Evolutionary conservation across 306 rosid species (phyloP), one percentile per base, ranked within the genome.

Genomic region (Malus fusca): DNA sequence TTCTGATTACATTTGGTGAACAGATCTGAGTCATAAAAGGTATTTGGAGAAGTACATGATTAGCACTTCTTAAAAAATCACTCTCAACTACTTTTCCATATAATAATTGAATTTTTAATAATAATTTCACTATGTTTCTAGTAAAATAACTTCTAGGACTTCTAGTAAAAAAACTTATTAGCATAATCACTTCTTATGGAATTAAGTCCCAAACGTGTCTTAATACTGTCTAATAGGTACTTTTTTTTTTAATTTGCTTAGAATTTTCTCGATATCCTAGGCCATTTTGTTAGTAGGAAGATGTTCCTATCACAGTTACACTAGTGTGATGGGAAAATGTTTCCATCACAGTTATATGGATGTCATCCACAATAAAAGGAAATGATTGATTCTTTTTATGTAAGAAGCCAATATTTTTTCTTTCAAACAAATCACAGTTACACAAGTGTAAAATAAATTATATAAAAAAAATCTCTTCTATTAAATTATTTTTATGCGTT

Each of bases 21-120:
- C 10, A 37, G 0, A 8, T 37, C 2, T 37, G 0, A 37, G 2
- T 7, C 4, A 6, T 37, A 7, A 1, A 7, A 37, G 9, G 0
- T 0, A 0, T 35, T 37, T 37, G 4, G 0, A 37, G 42, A 37
- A 37, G 2, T 37, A 37, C 9, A 37, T 37, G 0, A 37, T 1
- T 7, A 0, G 0, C 8, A 37, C 9, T 37, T 37, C 40, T 35
- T 7, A 37, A 6, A 37, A 37, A 37, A 37, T 37, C 42, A 37
- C 42, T 37, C 0, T 42, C 44, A 42, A 42, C 4, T 42, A 3
- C 12, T 42, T 42, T 42, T 42, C 0, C 12, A 42, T 40, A 10
- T 1, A 42, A 42, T 10, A 40, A 9, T 14, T 6, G 55, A 6
- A 48, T 48, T 48, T 48, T 48, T 17, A 15, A 48, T 48, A 15